Evolutionary conservation across 371 early-diverging fungal genomes (phyloP).

Genomic region (Mortierella sp.): DNA sequence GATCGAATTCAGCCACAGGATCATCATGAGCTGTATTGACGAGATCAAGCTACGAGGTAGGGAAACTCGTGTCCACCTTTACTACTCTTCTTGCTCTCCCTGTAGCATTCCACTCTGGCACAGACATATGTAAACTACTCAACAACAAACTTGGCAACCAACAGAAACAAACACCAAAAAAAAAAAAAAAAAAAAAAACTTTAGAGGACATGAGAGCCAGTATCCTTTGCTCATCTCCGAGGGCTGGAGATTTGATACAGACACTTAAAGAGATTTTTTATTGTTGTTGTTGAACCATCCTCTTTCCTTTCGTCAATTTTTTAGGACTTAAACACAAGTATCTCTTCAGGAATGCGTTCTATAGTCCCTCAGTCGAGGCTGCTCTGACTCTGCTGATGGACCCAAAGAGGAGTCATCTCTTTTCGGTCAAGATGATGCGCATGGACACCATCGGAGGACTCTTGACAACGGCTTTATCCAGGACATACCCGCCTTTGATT

Average conservation of each 20-base stretch:
- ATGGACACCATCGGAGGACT: slow-evolving; percentile 50
- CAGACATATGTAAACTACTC: no score
- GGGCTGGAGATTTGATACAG: background rate
- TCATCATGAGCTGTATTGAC: slow-evolving; percentile 49
- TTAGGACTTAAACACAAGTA: slow-evolving; percentile 44
- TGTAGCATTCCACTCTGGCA: slow-evolving; percentile 1
- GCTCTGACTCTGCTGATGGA: slow-evolving; percentile 13
- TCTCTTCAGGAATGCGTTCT: slow-evolving; percentile 44
- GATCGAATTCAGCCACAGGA: slow-evolving; percentile 40
- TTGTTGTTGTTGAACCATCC: background rate
- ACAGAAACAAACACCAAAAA: background rate
- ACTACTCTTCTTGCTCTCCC: background rate
- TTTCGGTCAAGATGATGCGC: slow-evolving; percentile 46
- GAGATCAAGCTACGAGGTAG: slow-evolving; percentile 53
- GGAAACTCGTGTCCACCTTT: background rate
- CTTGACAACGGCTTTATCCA: slow-evolving; percentile 33
- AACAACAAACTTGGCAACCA: no score
- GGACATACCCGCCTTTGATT: slow-evolving; percentile 45
- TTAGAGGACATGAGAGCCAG: no score
- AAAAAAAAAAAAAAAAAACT: no score
- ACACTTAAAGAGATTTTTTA: background rate
- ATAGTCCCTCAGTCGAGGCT: slow-evolving; percentile 43
- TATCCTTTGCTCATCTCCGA: background rate
- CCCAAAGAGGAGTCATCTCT: slow-evolving; percentile 12
- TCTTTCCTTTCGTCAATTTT: background rate